Base-by-base conservation (phyloP, 1,284 basidiomycete genomes). In the Kwoniella shivajii region DNA sequence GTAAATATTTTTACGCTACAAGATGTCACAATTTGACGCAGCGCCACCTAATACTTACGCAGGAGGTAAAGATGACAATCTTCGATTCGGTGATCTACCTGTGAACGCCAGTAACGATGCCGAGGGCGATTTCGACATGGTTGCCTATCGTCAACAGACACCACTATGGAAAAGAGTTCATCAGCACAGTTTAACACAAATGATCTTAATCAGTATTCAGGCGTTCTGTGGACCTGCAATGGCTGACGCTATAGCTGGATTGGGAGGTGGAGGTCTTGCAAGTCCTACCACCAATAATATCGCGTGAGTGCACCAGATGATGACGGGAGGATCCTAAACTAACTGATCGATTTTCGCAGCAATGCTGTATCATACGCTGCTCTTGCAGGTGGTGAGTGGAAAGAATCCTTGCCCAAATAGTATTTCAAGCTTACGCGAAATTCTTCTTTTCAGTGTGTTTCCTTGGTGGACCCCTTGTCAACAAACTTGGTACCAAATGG, bases 171-270 rank as follows among this genome's bases (percentile, higher is more conserved):
- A 57, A 37, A 34, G 63, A 18, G 50, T 62, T 27, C 44, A 42
- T 11, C 50, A 64, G 39, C 61, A 66, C 50, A 48, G 41, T 52
- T 38, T 66, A 18, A 64, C 63, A 7, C 64, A 66, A 50, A 66
- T 66, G 64, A 48, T 64, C n/a, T 39, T 66, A 16, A 24, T 66
- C 9, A 46, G 43, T 30, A 34, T 64, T 7, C 62, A 61, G 22
- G 60, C 61, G 1, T 60, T 60, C 37, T 50, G 37, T 29, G 62
- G 59, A 1, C 61, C 59, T 11, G 57, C 61, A 9, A 63, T 63
- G 62, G 37, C 61, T 6, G 61, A 64, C 45, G 59, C 57, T 11
- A 63, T 64, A 18, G 49, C 49, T 29, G 56, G 51, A 0, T 46
- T 64, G 22, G 62, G 59, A 22, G 62, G 62, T 16, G 62, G 62